A percentile compares a stretch with the other conserved stretches of the same genome.
phyloP scores from a whole-genome alignment of 2,329 filamentous ascomycete genomes.

The Aspergillus sp. region DNA sequence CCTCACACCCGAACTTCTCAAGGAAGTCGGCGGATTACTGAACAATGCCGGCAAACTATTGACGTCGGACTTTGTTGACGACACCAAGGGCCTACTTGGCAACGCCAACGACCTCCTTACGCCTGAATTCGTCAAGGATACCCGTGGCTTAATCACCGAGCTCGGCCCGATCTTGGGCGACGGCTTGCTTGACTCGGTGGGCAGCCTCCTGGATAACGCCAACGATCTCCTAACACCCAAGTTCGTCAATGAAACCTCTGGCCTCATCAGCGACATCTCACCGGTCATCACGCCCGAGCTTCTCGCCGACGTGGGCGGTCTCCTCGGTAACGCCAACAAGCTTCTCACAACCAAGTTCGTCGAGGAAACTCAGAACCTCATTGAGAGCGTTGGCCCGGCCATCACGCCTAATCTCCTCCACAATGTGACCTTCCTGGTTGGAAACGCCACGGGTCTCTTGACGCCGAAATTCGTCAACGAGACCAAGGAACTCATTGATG shows the following conservation, averaged over 20 bases:
- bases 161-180: slow-evolving; percentile 21
- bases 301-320: slow-evolving; percentile 27
- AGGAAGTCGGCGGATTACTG: slow-evolving; percentile 29
- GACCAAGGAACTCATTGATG: slow-evolving; percentile 33
- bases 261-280: slow-evolving; percentile 27
- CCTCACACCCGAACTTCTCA: slow-evolving; percentile 31
- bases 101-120: slow-evolving; percentile 36
- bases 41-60: slow-evolving; percentile 37
- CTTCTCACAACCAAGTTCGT: slow-evolving; percentile 35
- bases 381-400: slow-evolving; percentile 26
- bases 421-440: slow-evolving; percentile 34
- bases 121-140: slow-evolving; percentile 28
- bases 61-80: slow-evolving; percentile 37
- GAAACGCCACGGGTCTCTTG: slow-evolving; percentile 36
- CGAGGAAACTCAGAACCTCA: slow-evolving; percentile 28
- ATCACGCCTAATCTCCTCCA: slow-evolving; percentile 35
- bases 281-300: slow-evolving; percentile 29
- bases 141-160: slow-evolving; percentile 20
- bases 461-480: slow-evolving; percentile 37
- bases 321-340: slow-evolving; percentile 30
- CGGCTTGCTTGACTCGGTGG: slow-evolving; percentile 10
- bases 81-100: slow-evolving; percentile 29
- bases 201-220: slow-evolving; percentile 24
- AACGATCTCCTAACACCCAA: slow-evolving; percentile 26
- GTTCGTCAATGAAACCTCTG: slow-evolving; percentile 30